Evolutionary conservation across 495 filamentous ascomycete species (phyloP).

Genomic region (Hypoxylon rickii): DNA sequence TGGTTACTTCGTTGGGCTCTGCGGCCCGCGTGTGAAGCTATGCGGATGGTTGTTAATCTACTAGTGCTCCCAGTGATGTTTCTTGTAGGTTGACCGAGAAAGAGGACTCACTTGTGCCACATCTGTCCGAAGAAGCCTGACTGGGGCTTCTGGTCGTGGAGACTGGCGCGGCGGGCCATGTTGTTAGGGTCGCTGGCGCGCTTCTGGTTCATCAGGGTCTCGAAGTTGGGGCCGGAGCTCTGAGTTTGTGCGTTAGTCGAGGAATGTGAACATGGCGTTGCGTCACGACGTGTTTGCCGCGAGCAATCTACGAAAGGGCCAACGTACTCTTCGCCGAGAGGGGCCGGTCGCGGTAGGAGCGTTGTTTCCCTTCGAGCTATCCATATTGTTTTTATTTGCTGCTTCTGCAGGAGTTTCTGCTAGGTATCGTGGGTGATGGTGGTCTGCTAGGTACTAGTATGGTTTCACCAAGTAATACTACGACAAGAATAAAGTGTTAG

Average conservation of each 20-base stretch:
- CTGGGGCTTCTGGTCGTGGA: slow-evolving; percentile 50
- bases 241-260: slow-evolving; percentile 5
- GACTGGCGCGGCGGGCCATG: slow-evolving; percentile 47
- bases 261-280: too few species aligned
- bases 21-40: slow-evolving; percentile 37
- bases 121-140: slow-evolving; percentile 50
- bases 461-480: slow-evolving; percentile 4
- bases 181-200: slow-evolving; percentile 44
- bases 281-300: too few species aligned
- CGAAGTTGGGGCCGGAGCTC: slow-evolving; percentile 47
- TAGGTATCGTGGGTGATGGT: not conserved
- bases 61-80: too few species aligned
- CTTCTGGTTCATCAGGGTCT: slow-evolving; percentile 49
- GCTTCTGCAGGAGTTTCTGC: not conserved
- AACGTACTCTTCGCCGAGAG: slow-evolving; percentile 36
- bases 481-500: too few species aligned
- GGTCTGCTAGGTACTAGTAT: not conserved
- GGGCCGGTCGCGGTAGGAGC: slow-evolving; percentile 6
- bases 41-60: not conserved
- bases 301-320: not conserved
- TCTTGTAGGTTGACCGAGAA: not conserved
- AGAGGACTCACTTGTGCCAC: slow-evolving; percentile 48
- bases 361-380: slow-evolving; percentile 20
- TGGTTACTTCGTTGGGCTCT: slow-evolving; percentile 27
- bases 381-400: slow-evolving; percentile 27